Base-by-base conservation (phyloP, 176 grass and related monocot species). In the Canna indica region DNA sequence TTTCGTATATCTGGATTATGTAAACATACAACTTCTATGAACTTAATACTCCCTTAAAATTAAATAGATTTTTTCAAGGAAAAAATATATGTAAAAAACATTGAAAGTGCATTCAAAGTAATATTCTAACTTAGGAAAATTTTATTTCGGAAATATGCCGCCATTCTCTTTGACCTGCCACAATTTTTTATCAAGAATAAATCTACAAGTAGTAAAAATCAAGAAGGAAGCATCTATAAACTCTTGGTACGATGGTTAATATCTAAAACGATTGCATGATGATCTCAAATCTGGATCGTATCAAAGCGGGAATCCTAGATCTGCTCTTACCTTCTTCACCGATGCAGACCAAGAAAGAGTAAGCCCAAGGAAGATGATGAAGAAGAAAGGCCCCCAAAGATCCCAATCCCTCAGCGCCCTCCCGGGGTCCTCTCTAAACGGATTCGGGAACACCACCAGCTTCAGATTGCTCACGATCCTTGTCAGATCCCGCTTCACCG, bases 351-450 rank as follows among this genome's bases (percentile, higher is more conserved):
- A 93, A 77, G 94, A 99, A 27, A 93, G 94, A 1, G 84, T 90
- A 46, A 99, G 86, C 1, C 94, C 89, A 7, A 99, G 86, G 85
- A 99, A 99, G 24, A 99, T 82, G 82, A 99, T 99, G 89, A 99
- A 99, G 84, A 99, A 99, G 82, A 99, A 93, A 17, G 94, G 94
- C 0, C 89, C 94, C 94, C 94, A 97, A 0, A 99, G 89, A 74
- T 99, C 94, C 94, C 94, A 99, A 82, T 99, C 89, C 86, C 94
- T 79, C 24, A 99, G 94, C 47, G 94, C 94, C 82, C 90, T 99
- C 42, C 94, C 94, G 0, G 89, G 94, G 80, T 99, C 94, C 73
- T 99, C 94, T 44, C 94, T 83, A 77, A 83, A 82, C 44, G 94
- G 94, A 79, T 99, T 99, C 33, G 94, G 94, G 83, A 99, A 99